These are phyloP conservation scores for Colletotrichum sp. DNA, from an alignment of 2,329 filamentous ascomycete genomes.

Conservation along the genomic window DNA sequence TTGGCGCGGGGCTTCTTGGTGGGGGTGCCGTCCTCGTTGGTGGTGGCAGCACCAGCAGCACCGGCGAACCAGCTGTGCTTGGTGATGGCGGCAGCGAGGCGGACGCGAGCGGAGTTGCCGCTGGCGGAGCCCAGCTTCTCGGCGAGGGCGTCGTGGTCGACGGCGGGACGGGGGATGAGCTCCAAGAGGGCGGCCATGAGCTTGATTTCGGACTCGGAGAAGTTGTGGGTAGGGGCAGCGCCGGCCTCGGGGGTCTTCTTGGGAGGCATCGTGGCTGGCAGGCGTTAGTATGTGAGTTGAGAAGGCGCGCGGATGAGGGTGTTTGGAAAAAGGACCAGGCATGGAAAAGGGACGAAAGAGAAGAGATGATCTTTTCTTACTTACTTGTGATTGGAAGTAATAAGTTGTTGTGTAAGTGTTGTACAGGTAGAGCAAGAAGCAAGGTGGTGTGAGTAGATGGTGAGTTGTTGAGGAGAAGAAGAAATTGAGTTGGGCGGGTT, in stretches of 20 bases:
- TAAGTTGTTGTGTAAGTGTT: not conserved
- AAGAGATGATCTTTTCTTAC: no score
- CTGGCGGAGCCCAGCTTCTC: no score
- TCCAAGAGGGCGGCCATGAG: not conserved
- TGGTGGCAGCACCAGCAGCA: no score
- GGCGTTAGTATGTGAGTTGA: not conserved
- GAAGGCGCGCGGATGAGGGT: no score
- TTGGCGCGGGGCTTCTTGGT: not conserved
- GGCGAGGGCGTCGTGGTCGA: no score
- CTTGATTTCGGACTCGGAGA: conserved; percentile 1
- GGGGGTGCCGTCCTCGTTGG: no score
- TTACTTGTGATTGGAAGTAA: not conserved
- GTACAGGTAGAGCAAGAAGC: not conserved
- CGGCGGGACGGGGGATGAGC: not conserved
- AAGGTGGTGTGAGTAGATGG: not conserved
- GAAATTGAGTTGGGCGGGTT: accelerated
- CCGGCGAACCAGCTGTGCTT: conserved; percentile 9
- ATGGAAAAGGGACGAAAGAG: no score
- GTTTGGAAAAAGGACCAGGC: no score
- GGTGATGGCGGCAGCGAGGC: no score
- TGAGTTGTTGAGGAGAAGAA: not conserved
- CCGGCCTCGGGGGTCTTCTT: no score
- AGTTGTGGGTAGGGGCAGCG: no score
- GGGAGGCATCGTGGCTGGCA: not conserved
- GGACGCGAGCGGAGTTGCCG: no score